These are phyloP conservation scores for Tetragonia tetragonoides DNA, from an alignment of 148 eudicot species.

Conservation along the genomic window DNA sequence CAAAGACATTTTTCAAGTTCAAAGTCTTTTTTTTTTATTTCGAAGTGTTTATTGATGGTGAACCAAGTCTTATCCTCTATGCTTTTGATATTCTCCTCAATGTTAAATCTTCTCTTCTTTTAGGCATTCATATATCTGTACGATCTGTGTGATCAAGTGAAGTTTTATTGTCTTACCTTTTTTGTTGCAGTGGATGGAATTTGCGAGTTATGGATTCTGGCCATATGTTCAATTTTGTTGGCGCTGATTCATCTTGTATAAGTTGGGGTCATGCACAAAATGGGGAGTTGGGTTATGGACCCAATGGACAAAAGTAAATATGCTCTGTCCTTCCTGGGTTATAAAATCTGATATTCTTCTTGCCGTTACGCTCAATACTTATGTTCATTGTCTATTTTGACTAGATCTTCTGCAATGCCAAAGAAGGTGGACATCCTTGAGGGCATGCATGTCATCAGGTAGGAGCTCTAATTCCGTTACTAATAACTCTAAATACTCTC, in stretches of 20 bases:
- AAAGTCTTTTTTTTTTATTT: no score
- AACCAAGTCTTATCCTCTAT: not conserved
- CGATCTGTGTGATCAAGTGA: not conserved
- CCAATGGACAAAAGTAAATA: constrained; percentile 52
- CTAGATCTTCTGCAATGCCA: constrained; percentile 60
- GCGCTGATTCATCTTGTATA: constrained; percentile 93
- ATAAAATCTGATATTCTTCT: not conserved
- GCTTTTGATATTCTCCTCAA: not conserved
- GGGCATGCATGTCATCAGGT: constrained; percentile 81
- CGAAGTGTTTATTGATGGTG: no score
- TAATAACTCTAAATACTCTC: not conserved
- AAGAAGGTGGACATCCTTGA: constrained; percentile 72
- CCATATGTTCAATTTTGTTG: constrained; percentile 82
- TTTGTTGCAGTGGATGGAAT: constrained; percentile 78
- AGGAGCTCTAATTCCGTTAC: not conserved
- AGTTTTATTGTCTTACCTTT: not conserved
- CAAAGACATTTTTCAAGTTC: no score
- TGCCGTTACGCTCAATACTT: not conserved
- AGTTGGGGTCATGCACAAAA: constrained; percentile 95
- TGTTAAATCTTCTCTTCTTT: not conserved
- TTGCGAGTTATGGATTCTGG: constrained; percentile 96
- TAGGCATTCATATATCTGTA: not conserved
- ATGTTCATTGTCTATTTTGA: constrained; percentile 2
- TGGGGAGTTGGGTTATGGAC: constrained; percentile 96
- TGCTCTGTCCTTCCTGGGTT: not conserved